Conservation (phyloP, 352 stramenopile genomes). For the Globisporangium megalacanthum region DNA sequence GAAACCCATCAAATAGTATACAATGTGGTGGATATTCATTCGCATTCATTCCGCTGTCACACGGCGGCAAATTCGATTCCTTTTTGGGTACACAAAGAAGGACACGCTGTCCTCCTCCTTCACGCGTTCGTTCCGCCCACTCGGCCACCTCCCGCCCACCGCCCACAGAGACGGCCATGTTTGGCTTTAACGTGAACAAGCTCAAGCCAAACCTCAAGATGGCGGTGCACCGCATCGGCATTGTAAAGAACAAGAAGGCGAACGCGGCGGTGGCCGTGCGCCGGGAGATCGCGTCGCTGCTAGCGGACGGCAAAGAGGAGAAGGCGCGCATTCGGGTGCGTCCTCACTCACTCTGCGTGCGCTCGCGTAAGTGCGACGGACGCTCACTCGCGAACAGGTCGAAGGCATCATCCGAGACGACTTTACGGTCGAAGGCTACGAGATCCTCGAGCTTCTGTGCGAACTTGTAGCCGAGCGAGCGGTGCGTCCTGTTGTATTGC, state of each 20-base stretch:
- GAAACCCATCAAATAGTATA: no score
- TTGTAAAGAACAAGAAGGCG: slow-evolving; percentile 91
- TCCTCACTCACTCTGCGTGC: slow-evolving; percentile 3
- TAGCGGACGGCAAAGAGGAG: slow-evolving; percentile 88
- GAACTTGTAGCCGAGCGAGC: slow-evolving; percentile 91
- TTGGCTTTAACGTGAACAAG: slow-evolving; percentile 90
- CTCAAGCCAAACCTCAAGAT: slow-evolving; percentile 92
- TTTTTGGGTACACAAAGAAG: no score
- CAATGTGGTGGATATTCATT: no score
- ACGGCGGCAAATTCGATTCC: no score
- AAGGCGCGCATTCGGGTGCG: slow-evolving; percentile 93
- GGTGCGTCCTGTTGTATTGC: slow-evolving; percentile 23
- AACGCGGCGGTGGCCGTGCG: slow-evolving; percentile 71
- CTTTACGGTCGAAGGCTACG: slow-evolving; percentile 94
- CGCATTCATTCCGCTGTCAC: no score
- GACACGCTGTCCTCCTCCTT: no score
- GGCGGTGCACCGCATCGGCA: slow-evolving; percentile 88
- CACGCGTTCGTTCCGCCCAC: neutral
- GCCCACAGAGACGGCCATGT: slow-evolving; percentile 36
- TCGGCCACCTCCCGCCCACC: neutral
- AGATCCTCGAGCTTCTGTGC: slow-evolving; percentile 93
- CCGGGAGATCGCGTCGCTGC: slow-evolving; percentile 69
- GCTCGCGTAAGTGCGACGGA: neutral
- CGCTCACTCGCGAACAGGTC: slow-evolving; percentile 31
- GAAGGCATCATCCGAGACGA: slow-evolving; percentile 94